Conservation (phyloP, 2,329 filamentous ascomycete genomes). For the Madurella mycetomatis region DNA sequence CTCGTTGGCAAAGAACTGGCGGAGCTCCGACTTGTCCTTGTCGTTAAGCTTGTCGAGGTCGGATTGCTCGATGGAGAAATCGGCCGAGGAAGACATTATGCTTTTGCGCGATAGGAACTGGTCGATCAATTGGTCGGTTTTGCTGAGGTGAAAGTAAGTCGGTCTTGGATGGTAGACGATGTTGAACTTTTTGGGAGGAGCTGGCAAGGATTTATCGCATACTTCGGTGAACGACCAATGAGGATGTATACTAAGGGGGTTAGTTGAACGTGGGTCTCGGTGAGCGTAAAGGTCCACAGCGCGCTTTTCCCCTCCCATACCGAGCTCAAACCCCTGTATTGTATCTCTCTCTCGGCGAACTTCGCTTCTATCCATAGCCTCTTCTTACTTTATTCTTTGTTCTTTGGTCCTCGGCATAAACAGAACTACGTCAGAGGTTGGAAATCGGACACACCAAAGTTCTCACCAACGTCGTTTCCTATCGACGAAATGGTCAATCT, state of each 20-base stretch:
- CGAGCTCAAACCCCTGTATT: no score
- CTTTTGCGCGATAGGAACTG: not conserved
- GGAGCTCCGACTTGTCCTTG: constrained; percentile 80
- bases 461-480: no score
- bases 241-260: not conserved
- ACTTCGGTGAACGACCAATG: constrained; percentile 18
- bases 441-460: no score
- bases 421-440: no score
- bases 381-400: no score
- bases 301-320: no score
- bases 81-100: constrained; percentile 18
- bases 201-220: not conserved
- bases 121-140: no score
- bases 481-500: no score
- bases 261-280: not conserved
- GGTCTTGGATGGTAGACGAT: not conserved
- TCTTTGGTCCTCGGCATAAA: no score
- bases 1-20: constrained; percentile 80
- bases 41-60: constrained; percentile 74
- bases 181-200: constrained; percentile 11
- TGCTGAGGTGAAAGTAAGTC: no score
- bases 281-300: not conserved
- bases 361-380: no score
- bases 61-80: constrained; percentile 41
- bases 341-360: no score